A percentile compares a stretch with the other conserved stretches of the same genome.
Evolutionary conservation across 2,329 filamentous ascomycete species (phyloP).

Genomic region (Alternaria consortialis): DNA sequence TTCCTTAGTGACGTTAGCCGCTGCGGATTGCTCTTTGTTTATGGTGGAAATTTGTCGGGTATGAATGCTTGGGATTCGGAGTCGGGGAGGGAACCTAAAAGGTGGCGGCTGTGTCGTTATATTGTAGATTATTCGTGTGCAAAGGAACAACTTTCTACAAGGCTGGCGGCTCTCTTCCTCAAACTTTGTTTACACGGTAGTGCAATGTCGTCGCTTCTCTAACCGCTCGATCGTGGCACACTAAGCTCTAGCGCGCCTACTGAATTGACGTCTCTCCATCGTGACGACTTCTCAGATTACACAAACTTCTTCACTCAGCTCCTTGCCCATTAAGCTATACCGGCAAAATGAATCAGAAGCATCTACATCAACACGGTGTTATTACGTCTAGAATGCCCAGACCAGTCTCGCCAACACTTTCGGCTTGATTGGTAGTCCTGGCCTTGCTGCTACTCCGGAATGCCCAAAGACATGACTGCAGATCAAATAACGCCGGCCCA

Average conservation of each 20-base stretch:
- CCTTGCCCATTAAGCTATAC: background rate
- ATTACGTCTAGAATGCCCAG: background rate
- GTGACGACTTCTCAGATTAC: background rate
- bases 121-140: background rate
- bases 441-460: background rate
- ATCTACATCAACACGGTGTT: background rate
- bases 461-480: background rate
- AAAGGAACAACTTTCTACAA: background rate
- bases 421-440: background rate
- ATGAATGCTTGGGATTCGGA: background rate
- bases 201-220: constrained; percentile 4
- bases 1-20: background rate
- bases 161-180: background rate
- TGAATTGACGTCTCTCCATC: background rate
- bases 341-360: background rate
- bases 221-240: constrained; percentile 5
- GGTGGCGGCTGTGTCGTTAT: constrained; percentile 1
- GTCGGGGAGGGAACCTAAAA: background rate
- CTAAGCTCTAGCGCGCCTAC: constrained; percentile 7
- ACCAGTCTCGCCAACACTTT: background rate
- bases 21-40: background rate
- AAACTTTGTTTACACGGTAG: background rate
- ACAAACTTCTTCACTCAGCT: background rate
- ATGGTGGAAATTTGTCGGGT: background rate
- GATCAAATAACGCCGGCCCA: background rate